These are phyloP conservation scores for Colletotrichum sp. DNA, from an alignment of 2,329 filamentous ascomycete species.

Conservation along the genomic window DNA sequence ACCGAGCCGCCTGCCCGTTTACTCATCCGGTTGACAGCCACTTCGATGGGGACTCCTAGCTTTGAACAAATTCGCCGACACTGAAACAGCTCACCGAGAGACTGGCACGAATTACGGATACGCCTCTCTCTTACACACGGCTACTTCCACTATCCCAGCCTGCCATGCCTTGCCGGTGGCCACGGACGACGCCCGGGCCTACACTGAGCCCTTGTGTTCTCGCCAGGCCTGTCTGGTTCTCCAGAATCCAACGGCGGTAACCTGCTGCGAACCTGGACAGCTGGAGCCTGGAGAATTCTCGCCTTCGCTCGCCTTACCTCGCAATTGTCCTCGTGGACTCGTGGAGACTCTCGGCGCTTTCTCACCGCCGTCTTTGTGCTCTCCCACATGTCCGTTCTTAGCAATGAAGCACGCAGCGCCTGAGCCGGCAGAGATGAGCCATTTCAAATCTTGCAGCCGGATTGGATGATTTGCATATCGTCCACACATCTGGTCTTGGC, in stretches of 20 bases:
- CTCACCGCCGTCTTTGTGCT: conserved; percentile 20
- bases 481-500: not conserved
- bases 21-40: not conserved
- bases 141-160: conserved; percentile 15
- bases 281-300: not conserved
- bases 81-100: conserved; percentile 11
- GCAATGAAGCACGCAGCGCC: not conserved
- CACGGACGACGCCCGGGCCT: conserved; percentile 16
- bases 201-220: not conserved
- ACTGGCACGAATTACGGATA: conserved; percentile 1
- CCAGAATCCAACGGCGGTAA: not conserved
- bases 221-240: not conserved
- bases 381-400: not conserved
- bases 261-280: conserved; percentile 1
- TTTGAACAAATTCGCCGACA: conserved; percentile 5
- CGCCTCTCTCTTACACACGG: not conserved
- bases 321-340: conserved; percentile 19
- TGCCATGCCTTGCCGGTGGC: not conserved
- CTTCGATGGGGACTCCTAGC: not conserved
- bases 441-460: conserved; percentile 2
- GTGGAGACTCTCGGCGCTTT: conserved; percentile 17
- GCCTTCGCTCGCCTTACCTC: not conserved
- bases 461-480: conserved; percentile 2
- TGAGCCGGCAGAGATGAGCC: conserved; percentile 14
- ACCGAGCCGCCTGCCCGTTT: not conserved